Percentiles rank a stretch among this genome's conserved stretches.
These are phyloP conservation scores for Brettanomyces custersianus DNA, from an alignment of 805 yeast genomes.

Conservation along the genomic window DNA sequence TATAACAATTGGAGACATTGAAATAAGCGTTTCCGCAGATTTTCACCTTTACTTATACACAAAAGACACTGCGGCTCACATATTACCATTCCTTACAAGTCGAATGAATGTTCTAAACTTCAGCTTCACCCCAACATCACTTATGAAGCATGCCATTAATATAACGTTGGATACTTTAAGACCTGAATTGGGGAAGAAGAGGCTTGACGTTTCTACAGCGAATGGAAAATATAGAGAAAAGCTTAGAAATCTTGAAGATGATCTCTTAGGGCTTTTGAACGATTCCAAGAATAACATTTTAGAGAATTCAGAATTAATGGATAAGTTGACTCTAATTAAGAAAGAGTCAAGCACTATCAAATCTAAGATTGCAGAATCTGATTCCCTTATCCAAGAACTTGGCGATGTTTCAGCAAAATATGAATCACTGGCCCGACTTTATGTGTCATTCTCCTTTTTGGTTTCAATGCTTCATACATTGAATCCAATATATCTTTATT, in stretches of 20 bases:
- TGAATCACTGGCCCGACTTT: conserved; percentile 44
- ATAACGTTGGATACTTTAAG: conserved; percentile 41
- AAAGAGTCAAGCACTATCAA: conserved; percentile 48
- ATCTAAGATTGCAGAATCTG: conserved; percentile 44
- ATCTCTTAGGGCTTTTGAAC: conserved; percentile 48
- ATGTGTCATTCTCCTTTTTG: conserved; percentile 41
- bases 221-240: conserved; percentile 52
- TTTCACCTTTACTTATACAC: conserved; percentile 58
- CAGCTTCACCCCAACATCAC: conserved; percentile 57
- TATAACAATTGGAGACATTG: conserved; percentile 50
- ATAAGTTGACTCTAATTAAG: conserved; percentile 58
- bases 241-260: conserved; percentile 47
- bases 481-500: conserved; percentile 51
- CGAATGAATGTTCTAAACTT: conserved; percentile 62
- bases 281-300: conserved; percentile 52
- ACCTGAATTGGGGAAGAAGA: conserved; percentile 59
- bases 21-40: conserved; percentile 56
- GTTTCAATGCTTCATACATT: conserved; percentile 33
- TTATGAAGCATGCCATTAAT: conserved; percentile 56
- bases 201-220: conserved; percentile 42
- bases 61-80: conserved; percentile 37
- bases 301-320: conserved; percentile 54
- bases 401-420: conserved; percentile 39
- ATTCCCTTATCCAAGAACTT: conserved; percentile 43
- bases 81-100: conserved; percentile 51